These are phyloP conservation scores for Plasmodium coatneyi DNA, from an alignment of 169 alveolate species.

Conservation along the genomic window DNA sequence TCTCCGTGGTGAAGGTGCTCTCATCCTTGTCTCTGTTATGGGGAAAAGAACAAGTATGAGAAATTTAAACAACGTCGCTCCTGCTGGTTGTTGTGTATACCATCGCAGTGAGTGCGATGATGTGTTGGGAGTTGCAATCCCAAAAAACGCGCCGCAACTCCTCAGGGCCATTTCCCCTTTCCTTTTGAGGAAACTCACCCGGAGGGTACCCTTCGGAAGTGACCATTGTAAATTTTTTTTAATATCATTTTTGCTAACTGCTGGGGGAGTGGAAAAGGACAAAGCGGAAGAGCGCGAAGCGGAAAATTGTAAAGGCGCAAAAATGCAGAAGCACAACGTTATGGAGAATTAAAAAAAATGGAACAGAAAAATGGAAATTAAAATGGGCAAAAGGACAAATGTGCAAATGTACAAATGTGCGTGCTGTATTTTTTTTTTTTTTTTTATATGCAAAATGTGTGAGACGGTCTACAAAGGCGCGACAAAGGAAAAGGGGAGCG, in stretches of 20 bases:
- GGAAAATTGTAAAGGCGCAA: background rate
- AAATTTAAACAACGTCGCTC: background rate
- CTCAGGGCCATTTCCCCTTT: background rate
- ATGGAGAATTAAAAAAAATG: background rate
- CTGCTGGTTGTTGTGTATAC: background rate
- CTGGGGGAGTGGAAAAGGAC: background rate
- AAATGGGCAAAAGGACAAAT: background rate
- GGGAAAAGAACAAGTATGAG: background rate
- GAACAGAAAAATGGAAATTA: background rate
- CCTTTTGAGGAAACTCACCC: slow-evolving; percentile 15
- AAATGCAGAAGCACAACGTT: background rate
- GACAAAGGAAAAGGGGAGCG: background rate
- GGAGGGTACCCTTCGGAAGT: slow-evolving; percentile 64
- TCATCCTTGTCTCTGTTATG: background rate
- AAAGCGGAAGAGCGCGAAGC: background rate
- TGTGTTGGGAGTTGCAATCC: background rate
- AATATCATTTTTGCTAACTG: slow-evolving; percentile 18
- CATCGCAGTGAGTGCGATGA: background rate
- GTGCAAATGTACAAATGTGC: background rate
- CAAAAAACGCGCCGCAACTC: background rate
- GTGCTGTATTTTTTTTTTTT: background rate
- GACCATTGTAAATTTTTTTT: slow-evolving; percentile 68
- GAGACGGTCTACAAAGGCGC: background rate
- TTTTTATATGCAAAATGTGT: background rate
- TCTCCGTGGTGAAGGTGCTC: slow-evolving; percentile 3